Conservation (phyloP, 2,329 filamentous ascomycete genomes). For the Aspergillus sp. region DNA sequence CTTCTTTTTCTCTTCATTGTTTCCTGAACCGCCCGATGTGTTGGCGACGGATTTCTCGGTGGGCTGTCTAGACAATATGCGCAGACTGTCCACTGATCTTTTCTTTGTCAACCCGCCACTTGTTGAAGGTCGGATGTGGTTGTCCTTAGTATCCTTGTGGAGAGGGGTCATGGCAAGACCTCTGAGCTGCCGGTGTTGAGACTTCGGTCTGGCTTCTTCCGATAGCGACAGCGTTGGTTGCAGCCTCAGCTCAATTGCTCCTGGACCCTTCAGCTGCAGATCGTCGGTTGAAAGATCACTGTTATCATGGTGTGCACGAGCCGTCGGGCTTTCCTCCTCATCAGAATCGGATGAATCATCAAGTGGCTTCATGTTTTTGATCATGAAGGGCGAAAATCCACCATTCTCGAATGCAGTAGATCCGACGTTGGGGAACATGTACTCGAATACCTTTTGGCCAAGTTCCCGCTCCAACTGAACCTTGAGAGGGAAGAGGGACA, state of each 20-base stretch:
- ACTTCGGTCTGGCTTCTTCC: conserved; percentile 39
- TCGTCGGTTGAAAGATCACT: conserved; percentile 47
- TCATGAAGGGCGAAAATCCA: conserved; percentile 55
- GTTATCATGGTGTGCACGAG: conserved; percentile 42
- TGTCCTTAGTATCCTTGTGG: conserved; percentile 32
- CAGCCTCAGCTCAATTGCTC: conserved; percentile 78
- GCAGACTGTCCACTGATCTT: conserved; percentile 45
- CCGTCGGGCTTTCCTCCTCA: conserved; percentile 21
- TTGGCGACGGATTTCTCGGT: conserved; percentile 42
- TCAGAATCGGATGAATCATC: conserved; percentile 51
- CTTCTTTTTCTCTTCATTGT: conserved; percentile 52
- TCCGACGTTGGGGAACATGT: conserved; percentile 88
- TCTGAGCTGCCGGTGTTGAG: conserved; percentile 34
- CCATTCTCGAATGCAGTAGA: conserved; percentile 53
- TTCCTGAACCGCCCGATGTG: conserved; percentile 29
- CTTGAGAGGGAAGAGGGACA: conserved; percentile 88
- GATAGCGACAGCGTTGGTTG: conserved; percentile 72
- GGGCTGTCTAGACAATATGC: conserved; percentile 36
- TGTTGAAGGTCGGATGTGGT: conserved; percentile 33
- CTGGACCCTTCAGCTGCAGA: conserved; percentile 61
- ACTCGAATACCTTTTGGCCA: conserved; percentile 91
- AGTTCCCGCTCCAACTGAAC: conserved; percentile 92
- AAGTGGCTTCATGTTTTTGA: conserved; percentile 55
- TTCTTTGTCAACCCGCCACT: conserved; percentile 41
- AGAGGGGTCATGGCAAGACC: conserved; percentile 40